A percentile compares a stretch with the other conserved stretches of the same genome.
Evolutionary conservation across 1,284 basidiomycete genomes (phyloP).

Genomic region (Thecaphora frezii): DNA sequence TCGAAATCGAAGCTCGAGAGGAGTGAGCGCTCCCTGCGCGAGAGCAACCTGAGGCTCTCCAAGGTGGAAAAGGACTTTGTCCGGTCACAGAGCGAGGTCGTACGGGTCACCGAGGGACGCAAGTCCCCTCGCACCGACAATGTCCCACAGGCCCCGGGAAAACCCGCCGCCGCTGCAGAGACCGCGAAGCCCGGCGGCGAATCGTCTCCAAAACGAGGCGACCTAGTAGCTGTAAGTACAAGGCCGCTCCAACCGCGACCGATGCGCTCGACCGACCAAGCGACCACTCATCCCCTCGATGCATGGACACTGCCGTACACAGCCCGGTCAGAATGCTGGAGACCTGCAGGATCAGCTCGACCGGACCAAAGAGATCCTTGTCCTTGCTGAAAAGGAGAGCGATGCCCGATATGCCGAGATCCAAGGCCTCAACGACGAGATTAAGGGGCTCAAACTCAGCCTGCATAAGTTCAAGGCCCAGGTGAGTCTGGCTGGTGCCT

Average conservation of each 20-base stretch:
- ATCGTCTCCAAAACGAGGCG: too few relatives aligned
- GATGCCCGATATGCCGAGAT: slow-evolving; percentile 36
- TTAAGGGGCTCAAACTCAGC: slow-evolving; percentile 19
- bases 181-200: too few relatives aligned
- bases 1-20: slow-evolving; percentile 35
- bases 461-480: slow-evolving; percentile 20
- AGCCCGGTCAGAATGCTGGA: background rate
- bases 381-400: slow-evolving; percentile 29
- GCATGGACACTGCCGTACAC: too few relatives aligned
- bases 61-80: slow-evolving; percentile 35
- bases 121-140: slow-evolving; percentile 7
- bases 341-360: slow-evolving; percentile 14
- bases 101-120: slow-evolving; percentile 36
- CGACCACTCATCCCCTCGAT: too few relatives aligned
- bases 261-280: too few relatives aligned
- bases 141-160: slow-evolving; percentile 6
- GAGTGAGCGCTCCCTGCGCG: slow-evolving; percentile 21
- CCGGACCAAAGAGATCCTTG: slow-evolving; percentile 23
- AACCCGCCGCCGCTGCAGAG: slow-evolving; percentile 3
- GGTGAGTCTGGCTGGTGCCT: too few relatives aligned
- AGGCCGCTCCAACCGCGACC: too few relatives aligned
- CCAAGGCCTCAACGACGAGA: slow-evolving; percentile 31
- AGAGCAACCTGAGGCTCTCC: slow-evolving; percentile 22
- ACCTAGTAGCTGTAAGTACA: too few relatives aligned
- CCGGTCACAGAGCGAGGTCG: slow-evolving; percentile 34